Evolutionary conservation across 108 stramenopile genomes (phyloP), one percentile per base, ranked within the genome.

Genomic region (Cyclostephanos invisitatus): DNA sequence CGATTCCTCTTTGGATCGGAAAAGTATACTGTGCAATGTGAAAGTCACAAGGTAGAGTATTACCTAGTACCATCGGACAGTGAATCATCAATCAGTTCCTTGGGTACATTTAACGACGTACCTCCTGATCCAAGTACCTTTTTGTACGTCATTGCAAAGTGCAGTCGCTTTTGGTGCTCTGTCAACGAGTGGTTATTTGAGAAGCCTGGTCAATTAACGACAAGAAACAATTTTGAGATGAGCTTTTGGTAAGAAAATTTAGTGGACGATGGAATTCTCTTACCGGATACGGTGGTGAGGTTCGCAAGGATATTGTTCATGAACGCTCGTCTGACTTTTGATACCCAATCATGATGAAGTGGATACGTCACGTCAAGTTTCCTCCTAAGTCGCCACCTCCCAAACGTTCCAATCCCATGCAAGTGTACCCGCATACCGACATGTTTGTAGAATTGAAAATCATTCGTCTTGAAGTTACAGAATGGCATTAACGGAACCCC

Each of bases 251-350:
- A 53, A 24, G 51, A 53, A 53, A 53, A 53, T 53, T 15, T 53
- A 7, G 1, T 18, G 17, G 51, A 53, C 4, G 51, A 53, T 18
- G 6, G 51, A 1, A 40, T 8, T 40, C 40, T 1, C 51, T 53
- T 18, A 53, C 51, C 51, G 7, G 51, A 53, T 2, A 58, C 15
- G n/a, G 69, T 70, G 25, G 38, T 70, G 25, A 70, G 69, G 42
- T 70, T 70, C 15, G 58, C 69, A 49, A 70, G 47, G 28, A 70
- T 61, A 48, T 60, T 70, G 69, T 70, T 70, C 59, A 44, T 70
- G 18, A 70, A 57, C 12, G 28, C 22, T 28, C 69, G 28, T 32
- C 28, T 44, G 21, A 48, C 40, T 55, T 57, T 38, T 8, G 69
- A 70, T 12, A 18, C 22, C 44, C 69, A 56, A 14, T 56, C 57